Evolutionary conservation across 225 moss, liverwort and hornwort genomes (phyloP), one percentile per base, ranked within the genome.

Genomic region (Sphagnum contortum): DNA sequence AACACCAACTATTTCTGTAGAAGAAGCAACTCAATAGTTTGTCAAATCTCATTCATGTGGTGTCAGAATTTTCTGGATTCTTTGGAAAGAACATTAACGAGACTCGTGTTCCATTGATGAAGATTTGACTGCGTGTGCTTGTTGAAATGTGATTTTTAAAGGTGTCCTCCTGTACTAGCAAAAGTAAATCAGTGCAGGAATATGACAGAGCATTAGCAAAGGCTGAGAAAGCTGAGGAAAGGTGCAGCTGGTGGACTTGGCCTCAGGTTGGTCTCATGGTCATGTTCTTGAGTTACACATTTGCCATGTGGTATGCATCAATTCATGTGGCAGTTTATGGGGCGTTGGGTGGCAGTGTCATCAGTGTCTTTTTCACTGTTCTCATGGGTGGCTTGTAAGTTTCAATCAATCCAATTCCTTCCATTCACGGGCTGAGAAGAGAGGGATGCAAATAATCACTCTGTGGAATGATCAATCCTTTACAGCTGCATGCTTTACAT

Each of bases 301-400:
- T 98, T 55, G 87, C 92, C 52, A 75, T 91, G 74, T 98, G 96
- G 96, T 92, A 98, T 52, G 96, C 90, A 60, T 79, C 87, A 62
- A 62, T 65, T 49, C 89, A 92, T 57, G 87, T 98, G 59, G 77
- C 78, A 4, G 57, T 80, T 46, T 78, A 72, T 5, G 76, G 77
- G 57, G 61, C 76, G 12, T 69, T 72, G 29, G 88, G 96, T 68
- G 96, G 96, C 3, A 47, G 29, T 62, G 87, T 92, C 46, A 79
- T 91, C 72, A 83, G 70, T 59, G 90, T 98, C 57, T 49, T 98
- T 12, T 91, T 87, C 54, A 87, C 90, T 62, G 83, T 90, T 45
- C 79, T 92, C n/a, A 83, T 68, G 49, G 92, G 92, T 65, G 85
- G 80, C 6, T 63, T 86, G 96, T 98, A 78, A 87, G 92, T 79